phyloP scores from a whole-genome alignment of 768 basidiomycete genomes.

The Lactifluus echinatus region DNA sequence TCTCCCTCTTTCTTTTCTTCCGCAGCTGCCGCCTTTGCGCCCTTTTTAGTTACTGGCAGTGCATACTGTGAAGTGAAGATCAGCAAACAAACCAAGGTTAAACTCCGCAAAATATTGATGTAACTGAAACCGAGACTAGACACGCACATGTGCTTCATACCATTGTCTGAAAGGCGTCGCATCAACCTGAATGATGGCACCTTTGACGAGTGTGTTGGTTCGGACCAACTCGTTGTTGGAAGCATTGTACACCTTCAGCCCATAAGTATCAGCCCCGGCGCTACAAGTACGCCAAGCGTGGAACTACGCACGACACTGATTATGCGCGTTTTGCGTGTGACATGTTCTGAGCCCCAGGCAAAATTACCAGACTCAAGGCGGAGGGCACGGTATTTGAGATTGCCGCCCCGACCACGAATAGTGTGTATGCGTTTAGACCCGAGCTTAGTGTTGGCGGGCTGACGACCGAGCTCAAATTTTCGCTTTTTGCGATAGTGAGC shows the following conservation, averaged over 20 bases:
- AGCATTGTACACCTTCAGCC: slow-evolving; percentile 84
- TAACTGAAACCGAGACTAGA: background rate
- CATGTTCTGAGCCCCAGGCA: slow-evolving; percentile 95
- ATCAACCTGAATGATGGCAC: slow-evolving; percentile 94
- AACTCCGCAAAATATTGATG: background rate
- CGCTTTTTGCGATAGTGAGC: slow-evolving; percentile 99
- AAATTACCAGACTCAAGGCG: slow-evolving; percentile 97
- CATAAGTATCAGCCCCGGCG: background rate
- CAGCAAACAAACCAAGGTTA: slow-evolving; percentile 5
- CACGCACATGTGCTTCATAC: slow-evolving; percentile 94
- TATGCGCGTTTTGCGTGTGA: slow-evolving; percentile 92
- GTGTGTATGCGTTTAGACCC: slow-evolving; percentile 92
- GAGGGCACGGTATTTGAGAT: slow-evolving; percentile 90
- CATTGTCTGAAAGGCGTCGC: slow-evolving; percentile 99
- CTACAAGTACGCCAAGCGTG: background rate
- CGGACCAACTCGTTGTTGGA: slow-evolving; percentile 99
- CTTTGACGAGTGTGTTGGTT: slow-evolving; percentile 98
- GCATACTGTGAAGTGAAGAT: slow-evolving; percentile 59
- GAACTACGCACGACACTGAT: slow-evolving; percentile 77
- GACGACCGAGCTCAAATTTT: slow-evolving; percentile 99
- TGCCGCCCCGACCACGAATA: slow-evolving; percentile 93
- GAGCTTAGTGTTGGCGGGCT: slow-evolving; percentile 95
- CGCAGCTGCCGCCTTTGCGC: slow-evolving; percentile 48
- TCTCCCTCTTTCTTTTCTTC: slow-evolving; percentile 47
- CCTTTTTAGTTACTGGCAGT: slow-evolving; percentile 88